phyloP scores from a whole-genome alignment of 768 basidiomycete genomes.

The Neoboletus subvelutipes region DNA sequence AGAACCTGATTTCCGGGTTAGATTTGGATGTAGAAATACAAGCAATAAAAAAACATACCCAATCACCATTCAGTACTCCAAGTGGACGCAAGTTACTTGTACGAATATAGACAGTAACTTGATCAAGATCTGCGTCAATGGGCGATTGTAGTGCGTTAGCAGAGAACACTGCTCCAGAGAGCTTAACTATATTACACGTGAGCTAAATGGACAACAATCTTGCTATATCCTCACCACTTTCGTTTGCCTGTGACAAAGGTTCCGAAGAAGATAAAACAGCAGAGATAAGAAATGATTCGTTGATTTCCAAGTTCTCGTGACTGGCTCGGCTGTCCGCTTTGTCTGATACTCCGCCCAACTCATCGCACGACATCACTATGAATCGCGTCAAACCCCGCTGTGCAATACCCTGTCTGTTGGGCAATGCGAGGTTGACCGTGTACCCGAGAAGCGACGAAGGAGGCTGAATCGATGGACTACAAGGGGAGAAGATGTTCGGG shows the following conservation, averaged over 20 bases:
- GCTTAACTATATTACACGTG: background rate
- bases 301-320: conserved; percentile 61
- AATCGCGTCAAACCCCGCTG: conserved; percentile 50
- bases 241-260: conserved; percentile 8
- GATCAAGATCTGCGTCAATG: conserved; percentile 41
- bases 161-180: conserved; percentile 24
- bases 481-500: conserved; percentile 16
- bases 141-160: conserved; percentile 35
- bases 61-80: conserved; percentile 72
- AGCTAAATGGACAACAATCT: background rate
- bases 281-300: conserved; percentile 66
- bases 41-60: conserved; percentile 48
- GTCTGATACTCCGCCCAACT: conserved; percentile 1
- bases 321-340: conserved; percentile 11
- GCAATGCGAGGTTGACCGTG: conserved; percentile 60
- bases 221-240: conserved; percentile 6
- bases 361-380: conserved; percentile 42
- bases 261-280: conserved; percentile 37
- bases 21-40: background rate
- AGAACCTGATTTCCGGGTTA: conserved; percentile 45
- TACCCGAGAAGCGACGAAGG: conserved; percentile 36
- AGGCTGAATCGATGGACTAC: conserved; percentile 10
- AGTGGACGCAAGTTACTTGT: conserved; percentile 63
- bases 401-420: conserved; percentile 70
- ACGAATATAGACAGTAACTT: conserved; percentile 58